Percentiles rank a stretch among this genome's conserved stretches.
These are phyloP conservation scores for Lactarius deliciosus DNA, from an alignment of 768 basidiomycete genomes.

Conservation along the genomic window DNA sequence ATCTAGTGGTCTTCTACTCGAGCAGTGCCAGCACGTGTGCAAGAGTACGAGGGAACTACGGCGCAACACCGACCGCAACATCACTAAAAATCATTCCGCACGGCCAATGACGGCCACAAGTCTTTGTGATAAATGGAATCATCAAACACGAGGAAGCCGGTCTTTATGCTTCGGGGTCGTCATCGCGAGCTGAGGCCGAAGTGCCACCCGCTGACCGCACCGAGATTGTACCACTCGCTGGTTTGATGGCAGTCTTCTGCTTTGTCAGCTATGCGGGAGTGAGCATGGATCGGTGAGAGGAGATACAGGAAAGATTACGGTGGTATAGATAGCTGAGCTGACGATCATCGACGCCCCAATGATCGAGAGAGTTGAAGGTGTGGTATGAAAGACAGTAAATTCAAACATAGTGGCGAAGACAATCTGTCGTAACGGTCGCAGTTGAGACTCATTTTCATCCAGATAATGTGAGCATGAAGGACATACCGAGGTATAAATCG, in stretches of 20 bases:
- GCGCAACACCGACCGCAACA: neutral
- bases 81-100: neutral
- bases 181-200: neutral
- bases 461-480: neutral
- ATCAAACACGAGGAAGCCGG: neutral
- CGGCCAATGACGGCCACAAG: neutral
- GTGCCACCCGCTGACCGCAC: neutral
- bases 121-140: neutral
- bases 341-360: slow-evolving; percentile 67
- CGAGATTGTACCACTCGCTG: slow-evolving; percentile 6
- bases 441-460: neutral
- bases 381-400: slow-evolving; percentile 58
- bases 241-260: slow-evolving; percentile 15
- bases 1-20: too few species aligned
- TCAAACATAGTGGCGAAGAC: slow-evolving; percentile 69
- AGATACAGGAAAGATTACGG: slow-evolving; percentile 43
- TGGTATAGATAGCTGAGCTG: slow-evolving; percentile 60
- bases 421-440: neutral
- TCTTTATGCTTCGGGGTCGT: slow-evolving; percentile 10
- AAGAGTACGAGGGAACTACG: too few species aligned
- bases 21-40: too few species aligned
- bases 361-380: slow-evolving; percentile 58
- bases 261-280: neutral
- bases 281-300: neutral
- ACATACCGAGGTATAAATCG: slow-evolving; percentile 49